Evolutionary conservation across 2,329 filamentous ascomycete genomes (phyloP).

Genomic region (Ceratocystiopsis sp.): DNA sequence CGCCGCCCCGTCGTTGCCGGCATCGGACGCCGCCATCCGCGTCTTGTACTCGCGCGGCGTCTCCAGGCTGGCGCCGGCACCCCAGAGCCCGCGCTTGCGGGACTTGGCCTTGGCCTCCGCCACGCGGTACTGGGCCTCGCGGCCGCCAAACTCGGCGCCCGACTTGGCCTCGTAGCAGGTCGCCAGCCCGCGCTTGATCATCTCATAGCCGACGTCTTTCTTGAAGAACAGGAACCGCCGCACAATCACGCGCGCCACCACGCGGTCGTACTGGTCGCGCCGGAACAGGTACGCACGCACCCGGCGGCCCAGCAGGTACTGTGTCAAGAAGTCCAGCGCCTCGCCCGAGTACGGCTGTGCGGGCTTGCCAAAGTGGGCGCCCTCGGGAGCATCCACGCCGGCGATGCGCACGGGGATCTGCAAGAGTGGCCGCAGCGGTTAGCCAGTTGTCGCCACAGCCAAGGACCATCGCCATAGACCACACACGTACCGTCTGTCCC

Average conservation of each 20-base stretch:
- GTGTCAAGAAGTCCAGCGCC: conserved; percentile 63
- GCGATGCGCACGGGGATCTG: conserved; percentile 81
- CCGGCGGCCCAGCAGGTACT: conserved; percentile 51
- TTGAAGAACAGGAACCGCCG: conserved; percentile 45
- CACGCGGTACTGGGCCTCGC: conserved; percentile 44
- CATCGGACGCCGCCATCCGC: conserved; percentile 22
- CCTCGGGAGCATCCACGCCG: conserved; percentile 83
- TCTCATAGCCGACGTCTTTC: conserved; percentile 72
- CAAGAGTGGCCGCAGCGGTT: background rate
- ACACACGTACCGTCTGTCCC: conserved; percentile 52
- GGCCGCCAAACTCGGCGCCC: conserved; percentile 73
- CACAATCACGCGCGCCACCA: conserved; percentile 72
- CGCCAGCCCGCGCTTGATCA: conserved; percentile 71
- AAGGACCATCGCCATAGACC: background rate
- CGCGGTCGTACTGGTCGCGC: conserved; percentile 80
- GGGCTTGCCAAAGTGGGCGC: conserved; percentile 78
- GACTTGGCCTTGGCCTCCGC: conserved; percentile 50
- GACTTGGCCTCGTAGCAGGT: conserved; percentile 88
- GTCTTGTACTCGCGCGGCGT: conserved; percentile 80
- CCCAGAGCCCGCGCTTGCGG: conserved; percentile 60
- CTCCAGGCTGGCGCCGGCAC: conserved; percentile 41
- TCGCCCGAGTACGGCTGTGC: conserved; percentile 73
- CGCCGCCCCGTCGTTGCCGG: conserved; percentile 4
- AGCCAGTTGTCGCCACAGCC: no score
- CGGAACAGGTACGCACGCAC: conserved; percentile 73